Evolutionary conservation across 2,329 filamentous ascomycete genomes (phyloP), one percentile per base, ranked within the genome.

Genomic region (Cryphonectria nitschkei): DNA sequence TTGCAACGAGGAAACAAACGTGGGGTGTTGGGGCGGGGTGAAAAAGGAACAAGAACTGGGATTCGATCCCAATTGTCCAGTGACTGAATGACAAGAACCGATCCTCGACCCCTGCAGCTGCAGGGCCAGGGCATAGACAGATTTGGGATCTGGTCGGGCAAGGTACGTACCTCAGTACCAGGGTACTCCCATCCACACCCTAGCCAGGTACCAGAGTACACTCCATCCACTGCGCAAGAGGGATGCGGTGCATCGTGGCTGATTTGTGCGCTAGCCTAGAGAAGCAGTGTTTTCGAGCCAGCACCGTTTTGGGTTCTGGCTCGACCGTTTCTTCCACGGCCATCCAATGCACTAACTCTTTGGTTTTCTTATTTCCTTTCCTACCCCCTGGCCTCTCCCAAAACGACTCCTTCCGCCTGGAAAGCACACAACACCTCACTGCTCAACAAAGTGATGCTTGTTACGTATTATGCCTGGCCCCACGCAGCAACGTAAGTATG

Each of bases 71-170:
- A 46, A 64, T 64, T 56, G 34, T 39, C 52, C 37, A 56, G 39
- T 67, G 65, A 60, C 52, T 46, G 41, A 58, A 8, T 39, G 54
- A 29, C n/a, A n/a, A 60, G 56, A 60, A 11, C 56, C 56, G 32
- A 34, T 54, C 50, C 26, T 29, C 54, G 58, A 39, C 58, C 58
- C 58, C 58, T 37, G 58, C 58, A 39, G 19, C 58, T 61, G 58
- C 58, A 39, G 34, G 58, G 58, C 19, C 22, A 39, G 16, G 32
- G 34, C 32, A 26, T 22, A 39, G 54, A 32, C 54, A 58, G 54
- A 58, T 58, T 58, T 58, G 54, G 52, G 52, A 58, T 58, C 54
- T 58, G 6, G 54, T 32, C 26, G 4, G 26, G 9, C 29, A 32
- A 7, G 34, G 34, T 61, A 61, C 58, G 58, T 61, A 61, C 58